phyloP scores from a whole-genome alignment of 2,329 filamentous ascomycete species.

The Lasiodiplodia theobromae region DNA sequence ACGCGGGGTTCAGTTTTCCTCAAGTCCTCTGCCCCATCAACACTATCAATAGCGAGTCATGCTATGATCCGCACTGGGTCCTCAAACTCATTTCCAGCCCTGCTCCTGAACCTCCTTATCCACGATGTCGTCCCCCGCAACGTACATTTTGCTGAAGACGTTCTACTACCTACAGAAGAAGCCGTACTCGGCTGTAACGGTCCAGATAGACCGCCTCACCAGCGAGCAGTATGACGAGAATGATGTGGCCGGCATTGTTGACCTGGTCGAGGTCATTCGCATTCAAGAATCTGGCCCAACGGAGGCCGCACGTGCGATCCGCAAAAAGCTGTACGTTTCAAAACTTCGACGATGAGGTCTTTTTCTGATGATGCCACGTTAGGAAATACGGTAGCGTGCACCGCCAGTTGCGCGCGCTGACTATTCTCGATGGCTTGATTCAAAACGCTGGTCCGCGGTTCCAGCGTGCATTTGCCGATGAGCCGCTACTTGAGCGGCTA shows the following conservation, averaged over 20 bases:
- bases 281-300: slow-evolving; percentile 85
- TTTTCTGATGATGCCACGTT: slow-evolving; percentile 18
- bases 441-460: slow-evolving; percentile 92
- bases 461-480: slow-evolving; percentile 86
- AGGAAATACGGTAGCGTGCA: slow-evolving; percentile 96
- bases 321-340: slow-evolving; percentile 81
- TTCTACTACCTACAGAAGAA: slow-evolving; percentile 62
- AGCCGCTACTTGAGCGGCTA: slow-evolving; percentile 88
- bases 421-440: slow-evolving; percentile 89
- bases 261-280: slow-evolving; percentile 91
- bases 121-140: slow-evolving; percentile 27
- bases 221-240: slow-evolving; percentile 90
- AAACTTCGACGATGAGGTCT: neutral
- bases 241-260: slow-evolving; percentile 88
- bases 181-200: slow-evolving; percentile 92
- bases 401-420: slow-evolving; percentile 85
- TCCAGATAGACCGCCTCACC: slow-evolving; percentile 88
- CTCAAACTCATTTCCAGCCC: slow-evolving; percentile 21
- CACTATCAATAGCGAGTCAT: slow-evolving; percentile 29
- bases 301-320: slow-evolving; percentile 88
- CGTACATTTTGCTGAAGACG: slow-evolving; percentile 26
- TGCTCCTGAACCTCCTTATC: slow-evolving; percentile 27
- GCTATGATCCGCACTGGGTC: slow-evolving; percentile 26
- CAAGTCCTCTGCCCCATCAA: slow-evolving; percentile 4
- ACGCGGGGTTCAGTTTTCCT: slow-evolving; percentile 1